Conservation (phyloP, 2,329 filamentous ascomycete genomes). For the Hypoxylon sp. region DNA sequence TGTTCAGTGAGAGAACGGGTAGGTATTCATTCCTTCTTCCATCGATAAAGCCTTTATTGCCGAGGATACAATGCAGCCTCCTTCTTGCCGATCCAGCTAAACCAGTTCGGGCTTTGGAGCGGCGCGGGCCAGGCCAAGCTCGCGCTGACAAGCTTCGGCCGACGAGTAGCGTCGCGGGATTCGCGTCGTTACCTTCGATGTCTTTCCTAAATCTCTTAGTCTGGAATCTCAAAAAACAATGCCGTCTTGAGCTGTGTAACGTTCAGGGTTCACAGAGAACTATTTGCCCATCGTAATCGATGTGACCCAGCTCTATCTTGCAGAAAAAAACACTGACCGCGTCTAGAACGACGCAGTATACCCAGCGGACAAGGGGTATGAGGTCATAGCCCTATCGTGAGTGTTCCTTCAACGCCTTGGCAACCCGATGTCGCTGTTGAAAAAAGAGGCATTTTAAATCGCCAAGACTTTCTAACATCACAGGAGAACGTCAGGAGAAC, state of each 20-base stretch:
- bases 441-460: slow-evolving; percentile 31
- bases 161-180: slow-evolving; percentile 13
- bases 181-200: slow-evolving; percentile 5
- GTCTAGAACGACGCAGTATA: not conserved
- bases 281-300: not conserved
- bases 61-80: slow-evolving; percentile 29
- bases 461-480: slow-evolving; percentile 32
- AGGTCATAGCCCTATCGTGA: slow-evolving; percentile 21
- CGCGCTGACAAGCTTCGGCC: slow-evolving; percentile 20
- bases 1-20: not conserved
- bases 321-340: slow-evolving; percentile 5
- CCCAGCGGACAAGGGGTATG: slow-evolving; percentile 10
- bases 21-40: slow-evolving; percentile 10
- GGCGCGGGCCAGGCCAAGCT: slow-evolving; percentile 26
- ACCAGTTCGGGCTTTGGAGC: slow-evolving; percentile 18
- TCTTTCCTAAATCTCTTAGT: not conserved
- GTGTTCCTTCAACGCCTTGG: slow-evolving; percentile 5
- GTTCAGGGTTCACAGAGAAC: not conserved
- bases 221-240: not conserved
- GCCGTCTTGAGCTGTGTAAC: slow-evolving; percentile 2
- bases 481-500: slow-evolving; percentile 19
- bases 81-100: slow-evolving; percentile 29
- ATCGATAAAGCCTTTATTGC: slow-evolving; percentile 11
- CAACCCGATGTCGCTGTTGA: slow-evolving; percentile 32
- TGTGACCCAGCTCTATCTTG: not conserved